Conservation (phyloP, 805 yeast species). For the Metschnikowia henanensis region DNA sequence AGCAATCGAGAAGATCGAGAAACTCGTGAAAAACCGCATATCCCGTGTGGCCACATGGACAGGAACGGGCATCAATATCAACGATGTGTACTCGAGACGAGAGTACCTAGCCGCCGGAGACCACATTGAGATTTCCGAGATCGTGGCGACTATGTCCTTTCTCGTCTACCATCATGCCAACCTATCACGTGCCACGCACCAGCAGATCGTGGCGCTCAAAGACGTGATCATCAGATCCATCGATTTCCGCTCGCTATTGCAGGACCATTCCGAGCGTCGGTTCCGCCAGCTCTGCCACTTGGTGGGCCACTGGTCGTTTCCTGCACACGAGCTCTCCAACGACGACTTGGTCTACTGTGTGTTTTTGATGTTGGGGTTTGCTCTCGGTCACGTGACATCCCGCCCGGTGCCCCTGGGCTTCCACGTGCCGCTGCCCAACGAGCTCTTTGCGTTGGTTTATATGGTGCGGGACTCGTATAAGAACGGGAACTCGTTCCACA, state of each 20-base stretch:
- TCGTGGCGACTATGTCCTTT: constrained; percentile 39
- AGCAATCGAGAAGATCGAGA: constrained; percentile 23
- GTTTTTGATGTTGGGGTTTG: constrained; percentile 50
- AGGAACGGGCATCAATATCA: constrained; percentile 28
- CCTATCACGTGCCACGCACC: constrained; percentile 23
- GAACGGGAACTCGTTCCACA: constrained; percentile 88
- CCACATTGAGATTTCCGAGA: constrained; percentile 20
- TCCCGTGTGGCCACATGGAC: constrained; percentile 45
- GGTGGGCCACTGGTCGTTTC: constrained; percentile 66
- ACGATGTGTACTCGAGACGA: constrained; percentile 19
- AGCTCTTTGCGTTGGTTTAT: constrained; percentile 58
- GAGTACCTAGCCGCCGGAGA: constrained; percentile 4
- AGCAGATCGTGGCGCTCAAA: constrained; percentile 25
- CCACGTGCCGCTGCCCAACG: constrained; percentile 32
- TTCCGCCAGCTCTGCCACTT: constrained; percentile 36
- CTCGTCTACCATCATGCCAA: constrained; percentile 27
- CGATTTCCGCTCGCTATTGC: constrained; percentile 30
- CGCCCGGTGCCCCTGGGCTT: constrained; percentile 7
- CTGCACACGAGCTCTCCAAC: constrained; percentile 60
- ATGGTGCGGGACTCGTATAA: constrained; percentile 77
- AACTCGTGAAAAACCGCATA: constrained; percentile 31
- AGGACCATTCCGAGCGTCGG: constrained; percentile 24
- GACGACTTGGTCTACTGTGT: constrained; percentile 70
- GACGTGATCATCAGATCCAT: constrained; percentile 28
- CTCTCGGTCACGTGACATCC: constrained; percentile 29